Evolutionary conservation across 1,284 basidiomycete genomes (phyloP).

Genomic region (Cryptococcus amylolentus): DNA sequence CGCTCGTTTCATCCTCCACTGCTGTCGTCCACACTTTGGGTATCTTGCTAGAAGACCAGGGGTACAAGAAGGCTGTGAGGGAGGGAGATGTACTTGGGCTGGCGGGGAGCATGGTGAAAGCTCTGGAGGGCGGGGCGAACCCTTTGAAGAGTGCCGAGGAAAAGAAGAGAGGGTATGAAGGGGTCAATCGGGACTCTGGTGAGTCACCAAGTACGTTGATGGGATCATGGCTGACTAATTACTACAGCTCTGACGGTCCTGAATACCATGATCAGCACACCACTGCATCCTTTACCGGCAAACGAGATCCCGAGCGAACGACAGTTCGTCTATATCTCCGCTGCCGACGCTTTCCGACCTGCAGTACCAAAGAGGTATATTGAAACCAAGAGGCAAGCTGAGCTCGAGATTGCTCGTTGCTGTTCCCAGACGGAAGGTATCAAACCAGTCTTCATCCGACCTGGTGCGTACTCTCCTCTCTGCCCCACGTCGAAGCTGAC

Average conservation of each 20-base stretch:
- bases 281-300: conserved; percentile 15
- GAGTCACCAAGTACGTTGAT: conserved; percentile 34
- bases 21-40: conserved; percentile 95
- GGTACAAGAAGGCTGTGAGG: conserved; percentile 66
- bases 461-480: conserved; percentile 59
- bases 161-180: conserved; percentile 62
- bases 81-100: conserved; percentile 56
- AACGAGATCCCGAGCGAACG: conserved; percentile 15
- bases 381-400: conserved; percentile 84
- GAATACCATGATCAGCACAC: conserved; percentile 59
- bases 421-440: conserved; percentile 33
- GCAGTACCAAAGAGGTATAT: conserved; percentile 81
- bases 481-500: background rate
- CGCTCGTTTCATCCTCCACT: conserved; percentile 61
- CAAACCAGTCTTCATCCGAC: conserved; percentile 73
- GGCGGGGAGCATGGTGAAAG: conserved; percentile 49
- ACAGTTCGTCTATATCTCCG: conserved; percentile 84
- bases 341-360: conserved; percentile 87
- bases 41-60: conserved; percentile 74
- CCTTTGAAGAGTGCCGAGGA: conserved; percentile 57
- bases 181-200: conserved; percentile 88
- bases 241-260: conserved; percentile 67
- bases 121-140: conserved; percentile 52
- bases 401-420: conserved; percentile 57
- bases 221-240: background rate